These are phyloP conservation scores for Fomitopsis pulvina DNA, from an alignment of 768 basidiomycete species.

Conservation along the genomic window DNA sequence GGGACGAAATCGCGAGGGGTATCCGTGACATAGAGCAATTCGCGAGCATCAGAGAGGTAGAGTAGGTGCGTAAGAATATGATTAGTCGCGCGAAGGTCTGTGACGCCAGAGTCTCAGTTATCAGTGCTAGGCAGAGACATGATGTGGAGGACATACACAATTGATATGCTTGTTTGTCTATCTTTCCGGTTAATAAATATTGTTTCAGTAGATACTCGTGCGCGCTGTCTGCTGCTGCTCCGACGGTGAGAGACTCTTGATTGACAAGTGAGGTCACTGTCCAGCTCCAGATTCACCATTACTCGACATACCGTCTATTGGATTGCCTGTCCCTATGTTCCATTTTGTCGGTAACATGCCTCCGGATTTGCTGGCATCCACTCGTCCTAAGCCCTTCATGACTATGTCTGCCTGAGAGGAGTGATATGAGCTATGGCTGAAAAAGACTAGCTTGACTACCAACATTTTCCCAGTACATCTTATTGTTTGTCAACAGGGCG, in stretches of 20 bases:
- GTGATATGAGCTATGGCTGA: not conserved
- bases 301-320: conserved; percentile 38
- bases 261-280: not conserved
- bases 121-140: not conserved
- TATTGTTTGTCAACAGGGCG: conserved; percentile 69
- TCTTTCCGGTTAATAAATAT: conserved; percentile 58
- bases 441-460: conserved; percentile 27
- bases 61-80: conserved; percentile 58
- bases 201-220: conserved; percentile 78
- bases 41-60: conserved; percentile 58
- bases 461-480: conserved; percentile 44
- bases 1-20: conserved; percentile 26
- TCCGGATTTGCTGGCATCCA: conserved; percentile 38
- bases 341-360: conserved; percentile 64
- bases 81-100: conserved; percentile 57
- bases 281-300: not conserved
- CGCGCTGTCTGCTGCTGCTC: conserved; percentile 62
- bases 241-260: conserved; percentile 40
- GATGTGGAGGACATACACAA: conserved; percentile 45
- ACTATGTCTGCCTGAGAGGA: conserved; percentile 39
- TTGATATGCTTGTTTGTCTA: conserved; percentile 52
- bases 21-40: conserved; percentile 67
- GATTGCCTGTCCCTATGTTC: conserved; percentile 42
- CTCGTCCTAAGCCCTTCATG: conserved; percentile 38
- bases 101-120: not conserved